A percentile compares a stretch with the other conserved stretches of the same genome.
These are phyloP conservation scores for Spergularia marina DNA, from an alignment of 148 eudicot genomes.

Conservation along the genomic window DNA sequence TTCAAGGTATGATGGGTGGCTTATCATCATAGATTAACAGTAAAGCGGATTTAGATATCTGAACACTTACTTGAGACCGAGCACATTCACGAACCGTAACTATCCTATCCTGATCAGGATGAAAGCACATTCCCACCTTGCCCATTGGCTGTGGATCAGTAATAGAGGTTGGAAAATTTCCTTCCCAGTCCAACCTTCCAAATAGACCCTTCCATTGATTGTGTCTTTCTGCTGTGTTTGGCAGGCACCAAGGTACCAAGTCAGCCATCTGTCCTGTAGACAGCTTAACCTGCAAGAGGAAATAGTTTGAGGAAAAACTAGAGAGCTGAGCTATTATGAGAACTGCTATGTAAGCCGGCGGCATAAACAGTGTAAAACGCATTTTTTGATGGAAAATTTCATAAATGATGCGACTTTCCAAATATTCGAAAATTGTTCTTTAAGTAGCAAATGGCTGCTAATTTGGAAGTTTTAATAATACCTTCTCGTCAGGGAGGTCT, in stretches of 20 bases:
- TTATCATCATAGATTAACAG: constrained; percentile 6
- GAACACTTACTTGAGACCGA: constrained; percentile 72
- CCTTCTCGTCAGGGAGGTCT: constrained; percentile 98
- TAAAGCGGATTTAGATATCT: background rate
- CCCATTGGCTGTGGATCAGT: constrained; percentile 99
- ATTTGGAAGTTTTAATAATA: constrained; percentile 19
- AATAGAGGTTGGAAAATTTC: constrained; percentile 91
- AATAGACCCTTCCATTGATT: constrained; percentile 96
- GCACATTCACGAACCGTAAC: constrained; percentile 97
- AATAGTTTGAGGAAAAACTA: background rate
- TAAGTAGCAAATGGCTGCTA: background rate
- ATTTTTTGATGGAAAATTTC: background rate
- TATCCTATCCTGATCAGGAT: constrained; percentile 92
- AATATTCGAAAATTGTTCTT: background rate
- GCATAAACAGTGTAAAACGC: background rate
- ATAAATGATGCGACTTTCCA: background rate
- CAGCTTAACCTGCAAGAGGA: constrained; percentile 55
- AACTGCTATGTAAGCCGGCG: background rate
- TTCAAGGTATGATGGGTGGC: no score
- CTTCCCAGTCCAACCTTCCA: constrained; percentile 99
- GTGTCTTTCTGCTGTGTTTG: constrained; percentile 96
- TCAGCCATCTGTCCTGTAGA: constrained; percentile 88
- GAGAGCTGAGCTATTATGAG: background rate
- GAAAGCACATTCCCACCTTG: constrained; percentile 99
- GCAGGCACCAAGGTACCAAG: constrained; percentile 95